Percentiles rank a stretch among this genome's conserved stretches.
Evolutionary conservation across 2,329 filamentous ascomycete genomes (phyloP).

Genomic region (Periconia sp.): DNA sequence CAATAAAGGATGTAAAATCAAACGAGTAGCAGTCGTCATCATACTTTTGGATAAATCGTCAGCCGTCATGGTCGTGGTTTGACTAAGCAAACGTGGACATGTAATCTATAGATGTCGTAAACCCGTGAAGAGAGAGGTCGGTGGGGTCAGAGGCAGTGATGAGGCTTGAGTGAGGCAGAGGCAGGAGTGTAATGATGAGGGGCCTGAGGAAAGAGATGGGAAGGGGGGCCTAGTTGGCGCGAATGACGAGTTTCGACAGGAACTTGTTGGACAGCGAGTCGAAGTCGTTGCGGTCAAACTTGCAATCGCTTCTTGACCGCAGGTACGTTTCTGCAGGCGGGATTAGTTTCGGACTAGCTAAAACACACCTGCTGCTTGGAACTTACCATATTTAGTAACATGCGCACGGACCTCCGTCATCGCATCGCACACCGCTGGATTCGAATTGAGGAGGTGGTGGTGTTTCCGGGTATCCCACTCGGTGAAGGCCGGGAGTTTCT

Average conservation of each 20-base stretch:
- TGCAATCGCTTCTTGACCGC: constrained; percentile 73
- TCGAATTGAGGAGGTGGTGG: constrained; percentile 86
- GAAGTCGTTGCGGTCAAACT: constrained; percentile 90
- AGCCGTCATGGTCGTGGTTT: constrained; percentile 33
- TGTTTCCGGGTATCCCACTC: constrained; percentile 95
- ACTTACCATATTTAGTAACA: constrained; percentile 89
- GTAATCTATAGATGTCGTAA: constrained; percentile 33
- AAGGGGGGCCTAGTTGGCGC: constrained; percentile 68
- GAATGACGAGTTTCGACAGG: constrained; percentile 92
- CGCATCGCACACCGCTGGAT: constrained; percentile 87
- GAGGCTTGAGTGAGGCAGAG: constrained; percentile 21
- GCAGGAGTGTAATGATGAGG: constrained; percentile 14
- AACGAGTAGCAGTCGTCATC: constrained; percentile 22
- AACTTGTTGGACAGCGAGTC: constrained; percentile 98
- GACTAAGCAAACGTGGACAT: constrained; percentile 31
- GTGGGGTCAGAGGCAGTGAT: constrained; percentile 24
- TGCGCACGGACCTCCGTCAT: constrained; percentile 95
- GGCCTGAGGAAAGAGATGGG: constrained; percentile 13
- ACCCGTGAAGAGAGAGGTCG: constrained; percentile 25
- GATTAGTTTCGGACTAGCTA: constrained; percentile 44
- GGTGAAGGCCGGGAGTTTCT: constrained; percentile 87
- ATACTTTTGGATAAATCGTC: constrained; percentile 29
- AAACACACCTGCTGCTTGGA: constrained; percentile 9
- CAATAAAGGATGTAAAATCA: constrained; percentile 25
- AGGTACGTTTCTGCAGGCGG: constrained; percentile 76